Conservation (phyloP, 179 eudicot genomes). For the Drosera spatulata region DNA sequence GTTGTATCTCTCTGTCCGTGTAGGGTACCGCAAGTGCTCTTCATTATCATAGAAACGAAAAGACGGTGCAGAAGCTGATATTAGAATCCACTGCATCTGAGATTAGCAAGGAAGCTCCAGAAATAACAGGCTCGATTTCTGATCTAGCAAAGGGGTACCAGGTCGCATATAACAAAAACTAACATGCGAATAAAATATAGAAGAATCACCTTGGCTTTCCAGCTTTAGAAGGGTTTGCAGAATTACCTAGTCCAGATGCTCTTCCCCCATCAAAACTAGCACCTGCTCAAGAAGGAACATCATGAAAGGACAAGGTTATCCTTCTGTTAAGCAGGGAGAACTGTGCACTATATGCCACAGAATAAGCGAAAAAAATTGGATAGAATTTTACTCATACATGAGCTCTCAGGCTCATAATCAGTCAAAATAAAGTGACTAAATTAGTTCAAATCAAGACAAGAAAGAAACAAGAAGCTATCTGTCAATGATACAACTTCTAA, state of each 20-base stretch:
- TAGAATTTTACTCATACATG: too few species aligned
- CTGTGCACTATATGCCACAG: not conserved
- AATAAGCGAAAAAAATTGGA: too few species aligned
- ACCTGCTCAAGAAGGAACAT: slow-evolving; percentile 20
- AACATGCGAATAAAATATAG: slow-evolving; percentile 2
- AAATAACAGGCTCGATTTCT: not conserved
- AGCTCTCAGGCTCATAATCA: too few species aligned
- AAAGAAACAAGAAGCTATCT: not conserved
- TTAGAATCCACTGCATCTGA: not conserved
- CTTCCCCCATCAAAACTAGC: slow-evolving; percentile 7
- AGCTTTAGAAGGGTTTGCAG: slow-evolving; percentile 23
- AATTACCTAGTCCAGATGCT: slow-evolving; percentile 17
- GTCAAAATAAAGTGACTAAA: not conserved
- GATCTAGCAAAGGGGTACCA: not conserved
- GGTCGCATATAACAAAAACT: not conserved
- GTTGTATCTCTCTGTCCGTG: slow-evolving; percentile 64
- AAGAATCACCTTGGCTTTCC: slow-evolving; percentile 36
- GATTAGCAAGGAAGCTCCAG: not conserved
- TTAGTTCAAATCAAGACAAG: not conserved
- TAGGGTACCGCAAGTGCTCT: slow-evolving; percentile 52
- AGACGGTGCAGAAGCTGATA: not conserved
- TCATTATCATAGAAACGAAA: slow-evolving; percentile 3
- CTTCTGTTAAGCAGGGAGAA: not conserved
- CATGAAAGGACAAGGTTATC: not conserved
- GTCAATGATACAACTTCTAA: not conserved